phyloP scores from a whole-genome alignment of 164 flowering plant genomes.

The grape (Vitis vinifera) region ASM3070453v1 NC_081812.1:16592501-16593000 shows the following conservation, averaged over 20 bases:
- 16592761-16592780: background rate
- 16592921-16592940: background rate
- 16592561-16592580: constrained; percentile 21
- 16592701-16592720: background rate
- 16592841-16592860: constrained; percentile 16
- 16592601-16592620: constrained; percentile 17
- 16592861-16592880: constrained; percentile 15
- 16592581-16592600: constrained; percentile 24
- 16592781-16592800: background rate
- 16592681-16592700: constrained; percentile 28
- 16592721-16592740: background rate
- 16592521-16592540: constrained; percentile 26
- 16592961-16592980: constrained; percentile 20
- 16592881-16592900: background rate
- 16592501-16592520: constrained; percentile 14
- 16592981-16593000: background rate
- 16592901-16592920: constrained; percentile 3
- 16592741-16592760: background rate
- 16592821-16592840: constrained; percentile 25
- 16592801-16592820: constrained; percentile 22
- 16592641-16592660: constrained; percentile 7
- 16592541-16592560: constrained; percentile 25
- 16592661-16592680: constrained; percentile 20
- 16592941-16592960: constrained; percentile 18
- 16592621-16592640: constrained; percentile 10